Evolutionary conservation across 176 grass and related monocot genomes (phyloP).

Genomic region (Phragmites australis): DNA sequence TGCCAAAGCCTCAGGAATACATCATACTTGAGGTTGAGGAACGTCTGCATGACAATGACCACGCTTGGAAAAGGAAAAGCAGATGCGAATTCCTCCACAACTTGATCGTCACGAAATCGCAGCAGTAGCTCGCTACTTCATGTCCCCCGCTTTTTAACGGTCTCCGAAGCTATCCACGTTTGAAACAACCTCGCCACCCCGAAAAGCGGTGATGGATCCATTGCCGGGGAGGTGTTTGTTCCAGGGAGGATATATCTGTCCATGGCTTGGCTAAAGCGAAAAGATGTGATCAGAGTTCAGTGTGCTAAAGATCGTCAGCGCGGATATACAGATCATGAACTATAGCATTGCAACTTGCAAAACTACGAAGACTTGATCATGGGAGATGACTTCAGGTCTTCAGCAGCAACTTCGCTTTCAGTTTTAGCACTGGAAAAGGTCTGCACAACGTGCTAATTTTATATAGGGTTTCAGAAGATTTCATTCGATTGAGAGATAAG

Average conservation of each 20-base stretch:
- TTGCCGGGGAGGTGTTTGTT: neutral
- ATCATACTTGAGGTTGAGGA: neutral
- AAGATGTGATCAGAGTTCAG: neutral
- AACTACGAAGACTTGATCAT: too few species aligned
- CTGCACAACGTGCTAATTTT: neutral
- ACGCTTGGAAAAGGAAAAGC: neutral
- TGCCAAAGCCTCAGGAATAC: neutral
- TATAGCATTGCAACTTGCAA: too few species aligned
- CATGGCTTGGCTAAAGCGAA: neutral
- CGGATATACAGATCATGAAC: too few species aligned
- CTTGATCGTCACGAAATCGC: constrained; percentile 6
- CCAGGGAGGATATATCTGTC: neutral
- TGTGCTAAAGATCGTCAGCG: too few species aligned
- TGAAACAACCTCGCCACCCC: neutral
- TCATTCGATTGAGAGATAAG: neutral
- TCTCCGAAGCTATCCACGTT: neutral
- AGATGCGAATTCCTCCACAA: constrained; percentile 23
- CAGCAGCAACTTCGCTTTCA: neutral
- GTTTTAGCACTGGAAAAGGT: neutral
- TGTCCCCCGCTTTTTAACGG: neutral
- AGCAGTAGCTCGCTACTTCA: neutral
- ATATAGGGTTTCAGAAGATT: neutral
- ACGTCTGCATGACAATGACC: neutral
- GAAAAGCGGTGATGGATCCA: neutral
- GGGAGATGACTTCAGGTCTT: neutral